Percentiles rank a stretch among this genome's conserved stretches.
These are phyloP conservation scores for Pseudotsuga menziesii DNA, from an alignment of 75 land plant genomes.

Conservation along the genomic window DNA sequence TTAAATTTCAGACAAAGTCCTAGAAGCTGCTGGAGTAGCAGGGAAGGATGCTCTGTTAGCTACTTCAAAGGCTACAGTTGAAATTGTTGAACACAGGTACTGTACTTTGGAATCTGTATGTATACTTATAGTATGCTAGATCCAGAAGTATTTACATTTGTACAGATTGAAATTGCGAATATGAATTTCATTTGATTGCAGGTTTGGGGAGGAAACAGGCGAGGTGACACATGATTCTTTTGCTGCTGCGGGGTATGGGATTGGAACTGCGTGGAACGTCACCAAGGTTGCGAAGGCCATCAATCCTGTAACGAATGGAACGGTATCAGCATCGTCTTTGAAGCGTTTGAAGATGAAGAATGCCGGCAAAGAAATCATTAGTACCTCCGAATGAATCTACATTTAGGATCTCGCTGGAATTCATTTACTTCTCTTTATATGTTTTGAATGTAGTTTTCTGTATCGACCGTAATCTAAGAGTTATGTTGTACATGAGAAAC, in stretches of 20 bases:
- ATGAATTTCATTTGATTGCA: conserved; percentile 3
- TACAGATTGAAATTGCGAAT: too few species aligned
- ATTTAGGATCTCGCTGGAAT: too few species aligned
- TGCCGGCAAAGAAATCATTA: too few species aligned
- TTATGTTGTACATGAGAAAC: too few species aligned
- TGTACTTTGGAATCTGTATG: too few species aligned
- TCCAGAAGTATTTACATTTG: too few species aligned
- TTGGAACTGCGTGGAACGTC: conserved; percentile 80
- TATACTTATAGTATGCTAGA: too few species aligned
- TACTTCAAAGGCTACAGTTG: conserved; percentile 45
- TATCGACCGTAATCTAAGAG: too few species aligned
- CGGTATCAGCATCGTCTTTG: background rate
- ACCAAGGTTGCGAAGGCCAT: conserved; percentile 75
- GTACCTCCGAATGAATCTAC: too few species aligned
- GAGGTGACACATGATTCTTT: conserved; percentile 61
- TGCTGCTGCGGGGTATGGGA: conserved; percentile 75
- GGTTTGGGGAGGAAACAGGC: conserved; percentile 76
- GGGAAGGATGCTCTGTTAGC: conserved; percentile 53
- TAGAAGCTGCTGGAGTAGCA: conserved; percentile 86
- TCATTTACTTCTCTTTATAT: too few species aligned
- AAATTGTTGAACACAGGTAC: conserved; percentile 61
- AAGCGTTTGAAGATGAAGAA: background rate
- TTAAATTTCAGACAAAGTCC: conserved; percentile 49
- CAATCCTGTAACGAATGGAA: conserved; percentile 28
- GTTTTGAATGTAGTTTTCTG: too few species aligned